Evolutionary conservation across 345 rosid genomes (phyloP), one percentile per base, ranked within the genome.

Genomic region (Gossypium ekmanianum): DNA sequence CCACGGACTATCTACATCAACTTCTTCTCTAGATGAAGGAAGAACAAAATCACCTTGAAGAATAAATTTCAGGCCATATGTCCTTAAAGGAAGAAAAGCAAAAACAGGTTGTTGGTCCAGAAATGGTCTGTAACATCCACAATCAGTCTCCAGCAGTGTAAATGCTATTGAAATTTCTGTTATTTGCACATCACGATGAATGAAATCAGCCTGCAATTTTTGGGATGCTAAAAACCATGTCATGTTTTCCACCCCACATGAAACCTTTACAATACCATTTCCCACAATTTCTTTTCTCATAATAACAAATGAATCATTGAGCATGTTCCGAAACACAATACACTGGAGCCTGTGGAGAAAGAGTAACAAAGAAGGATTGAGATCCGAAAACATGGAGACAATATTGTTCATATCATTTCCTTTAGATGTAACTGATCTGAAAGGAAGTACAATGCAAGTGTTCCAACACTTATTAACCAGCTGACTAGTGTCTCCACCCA

Each of bases 11-110:
- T 91, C 84, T 77, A 84, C 94, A 75, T 94, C 98, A 78, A 92
- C 97, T 82, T 94, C 98, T 84, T 94, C 97, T 81, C 98, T 88
- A 48, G 98, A 94, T 75, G 98, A 91, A n/a, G 98, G 92, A 72
- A 94, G 97, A 80, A 90, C 84, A 82, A 94, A 94, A 86, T 92
- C 98, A 51, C 97, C 98, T 84, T 94, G 97, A 63, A 94, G 84
- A 78, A 94, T 92, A 80, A 94, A 94, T 83, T 92, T 94, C 76
- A 94, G 81, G 75, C 98, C 98, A 68, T 94, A 94, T 20, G 95
- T 89, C 85, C 98, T 86, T 20, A 94, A 78, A 78, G 98, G 98
- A 83, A 94, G 98, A 86, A 86, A 94, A 61, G 98, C 86, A 85
- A 92, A 94, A 74, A 91, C 97, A 43, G 97, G 97, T 76, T 94